Evolutionary conservation across 371 early-diverging fungal species (phyloP).

Genomic region (Mortierella sp.): DNA sequence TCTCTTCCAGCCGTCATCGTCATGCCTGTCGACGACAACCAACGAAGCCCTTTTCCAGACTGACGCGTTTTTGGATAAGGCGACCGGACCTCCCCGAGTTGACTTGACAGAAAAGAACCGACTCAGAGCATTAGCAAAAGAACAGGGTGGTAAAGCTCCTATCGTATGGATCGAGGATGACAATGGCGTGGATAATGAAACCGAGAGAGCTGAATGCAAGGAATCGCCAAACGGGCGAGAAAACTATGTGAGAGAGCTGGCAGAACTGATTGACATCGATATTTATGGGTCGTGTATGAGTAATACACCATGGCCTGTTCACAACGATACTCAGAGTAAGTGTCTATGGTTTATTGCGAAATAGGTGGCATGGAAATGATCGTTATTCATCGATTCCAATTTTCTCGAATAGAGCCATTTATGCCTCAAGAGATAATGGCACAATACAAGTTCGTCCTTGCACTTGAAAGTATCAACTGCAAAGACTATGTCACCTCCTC

Average conservation of each 20-base stretch:
- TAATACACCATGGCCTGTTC: conserved; percentile 45
- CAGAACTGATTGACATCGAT: conserved; percentile 33
- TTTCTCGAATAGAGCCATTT: conserved; percentile 7
- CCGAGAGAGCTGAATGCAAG: neutral
- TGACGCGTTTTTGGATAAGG: conserved; percentile 9
- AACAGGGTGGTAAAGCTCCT: conserved; percentile 28
- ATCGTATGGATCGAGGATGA: conserved; percentile 16
- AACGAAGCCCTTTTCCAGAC: neutral
- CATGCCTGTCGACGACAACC: neutral
- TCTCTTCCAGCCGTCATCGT: neutral
- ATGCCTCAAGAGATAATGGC: conserved; percentile 18
- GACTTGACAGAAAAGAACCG: conserved; percentile 29
- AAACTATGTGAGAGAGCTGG: conserved; percentile 23
- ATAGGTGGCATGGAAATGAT: neutral
- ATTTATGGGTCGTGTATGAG: conserved; percentile 25
- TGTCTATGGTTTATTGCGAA: conserved; percentile 4
- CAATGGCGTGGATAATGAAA: neutral
- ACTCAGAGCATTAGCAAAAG: conserved; percentile 9
- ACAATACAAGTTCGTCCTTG: conserved; percentile 37
- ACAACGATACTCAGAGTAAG: conserved; percentile 39
- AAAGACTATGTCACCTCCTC: conserved; percentile 23
- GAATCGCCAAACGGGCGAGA: conserved; percentile 27
- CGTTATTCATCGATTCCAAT: neutral
- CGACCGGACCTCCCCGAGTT: conserved; percentile 12
- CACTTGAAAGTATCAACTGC: conserved; percentile 25